Percentiles rank a stretch among this genome's conserved stretches.
Conservation (phyloP, 768 basidiomycete genomes). For the Pleurotus giganteus region DNA sequence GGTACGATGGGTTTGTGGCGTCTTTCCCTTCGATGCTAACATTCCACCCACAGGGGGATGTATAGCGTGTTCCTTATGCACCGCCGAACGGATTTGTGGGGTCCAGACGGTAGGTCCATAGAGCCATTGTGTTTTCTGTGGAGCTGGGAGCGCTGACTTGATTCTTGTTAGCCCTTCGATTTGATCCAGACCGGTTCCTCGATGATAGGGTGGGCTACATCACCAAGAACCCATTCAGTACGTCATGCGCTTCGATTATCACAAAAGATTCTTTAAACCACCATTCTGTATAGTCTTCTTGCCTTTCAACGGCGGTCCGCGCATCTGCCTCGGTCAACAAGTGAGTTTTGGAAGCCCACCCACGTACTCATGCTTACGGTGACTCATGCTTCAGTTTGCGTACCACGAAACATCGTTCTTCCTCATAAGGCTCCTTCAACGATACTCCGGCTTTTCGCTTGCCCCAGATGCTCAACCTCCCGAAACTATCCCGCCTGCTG, state of each 20-base stretch:
- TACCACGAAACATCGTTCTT: slow-evolving; percentile 67
- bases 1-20: slow-evolving; percentile 14
- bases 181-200: slow-evolving; percentile 69
- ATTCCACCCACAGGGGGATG: slow-evolving; percentile 23
- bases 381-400: slow-evolving; percentile 46
- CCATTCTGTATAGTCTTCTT: slow-evolving; percentile 38
- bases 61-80: slow-evolving; percentile 63
- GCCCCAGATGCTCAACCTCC: slow-evolving; percentile 44
- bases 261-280: slow-evolving; percentile 5
- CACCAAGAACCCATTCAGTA: slow-evolving; percentile 48
- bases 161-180: slow-evolving; percentile 42
- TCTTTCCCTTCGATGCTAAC: neutral
- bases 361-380: neutral
- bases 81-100: slow-evolving; percentile 61
- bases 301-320: slow-evolving; percentile 51
- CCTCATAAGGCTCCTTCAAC: slow-evolving; percentile 57
- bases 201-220: slow-evolving; percentile 60
- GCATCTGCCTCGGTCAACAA: slow-evolving; percentile 53
- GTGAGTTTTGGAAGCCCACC: slow-evolving; percentile 19
- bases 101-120: slow-evolving; percentile 55
- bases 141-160: neutral
- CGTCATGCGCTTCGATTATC: slow-evolving; percentile 18
- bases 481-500: slow-evolving; percentile 38
- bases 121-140: neutral
- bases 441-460: slow-evolving; percentile 44